A percentile compares a stretch with the other conserved stretches of the same genome.
Evolutionary conservation across 1,284 basidiomycete species (phyloP).

Genomic region (Cutaneotrichosporon sp.): DNA sequence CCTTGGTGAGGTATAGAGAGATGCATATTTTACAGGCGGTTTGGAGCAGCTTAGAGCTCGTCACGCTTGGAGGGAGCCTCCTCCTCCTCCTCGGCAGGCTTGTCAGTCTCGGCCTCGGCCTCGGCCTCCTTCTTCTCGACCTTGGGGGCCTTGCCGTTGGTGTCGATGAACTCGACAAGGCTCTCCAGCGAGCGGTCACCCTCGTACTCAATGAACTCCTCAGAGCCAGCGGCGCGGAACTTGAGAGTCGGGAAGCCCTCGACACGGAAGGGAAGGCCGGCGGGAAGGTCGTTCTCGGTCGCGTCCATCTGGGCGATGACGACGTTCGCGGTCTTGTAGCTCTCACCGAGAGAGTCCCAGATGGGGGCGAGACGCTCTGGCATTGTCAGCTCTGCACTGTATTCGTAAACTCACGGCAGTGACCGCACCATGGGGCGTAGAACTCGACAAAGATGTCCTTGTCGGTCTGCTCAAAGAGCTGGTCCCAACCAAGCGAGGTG

Average conservation of each 20-base stretch:
- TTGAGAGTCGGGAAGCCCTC: slow-evolving; percentile 89
- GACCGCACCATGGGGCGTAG: slow-evolving; percentile 86
- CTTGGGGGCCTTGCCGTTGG: slow-evolving; percentile 64
- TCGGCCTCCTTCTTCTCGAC: slow-evolving; percentile 30
- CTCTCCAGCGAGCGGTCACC: slow-evolving; percentile 87
- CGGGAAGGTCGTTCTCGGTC: slow-evolving; percentile 92
- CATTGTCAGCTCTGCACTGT: slow-evolving; percentile 5
- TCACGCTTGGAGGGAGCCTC: slow-evolving; percentile 41
- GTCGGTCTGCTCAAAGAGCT: slow-evolving; percentile 76
- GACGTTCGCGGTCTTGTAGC: slow-evolving; percentile 78
- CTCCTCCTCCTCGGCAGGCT: slow-evolving; percentile 25
- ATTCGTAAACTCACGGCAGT: slow-evolving; percentile 44
- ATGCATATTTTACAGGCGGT: slow-evolving; percentile 10
- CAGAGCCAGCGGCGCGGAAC: slow-evolving; percentile 86
- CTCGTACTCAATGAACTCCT: slow-evolving; percentile 86
- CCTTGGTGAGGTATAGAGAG: slow-evolving; percentile 1
- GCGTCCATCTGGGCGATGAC: slow-evolving; percentile 95
- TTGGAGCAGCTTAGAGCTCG: slow-evolving; percentile 47
- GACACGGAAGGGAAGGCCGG: slow-evolving; percentile 78
- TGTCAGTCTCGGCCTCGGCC: neutral
- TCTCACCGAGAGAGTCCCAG: slow-evolving; percentile 88
- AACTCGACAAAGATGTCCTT: slow-evolving; percentile 98
- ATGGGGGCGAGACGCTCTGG: slow-evolving; percentile 74
- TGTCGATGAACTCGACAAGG: slow-evolving; percentile 78
- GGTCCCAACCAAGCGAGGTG: slow-evolving; percentile 87